phyloP scores from a whole-genome alignment of 176 grass and related monocot genomes.

The Alopecurus myosuroides region DNA sequence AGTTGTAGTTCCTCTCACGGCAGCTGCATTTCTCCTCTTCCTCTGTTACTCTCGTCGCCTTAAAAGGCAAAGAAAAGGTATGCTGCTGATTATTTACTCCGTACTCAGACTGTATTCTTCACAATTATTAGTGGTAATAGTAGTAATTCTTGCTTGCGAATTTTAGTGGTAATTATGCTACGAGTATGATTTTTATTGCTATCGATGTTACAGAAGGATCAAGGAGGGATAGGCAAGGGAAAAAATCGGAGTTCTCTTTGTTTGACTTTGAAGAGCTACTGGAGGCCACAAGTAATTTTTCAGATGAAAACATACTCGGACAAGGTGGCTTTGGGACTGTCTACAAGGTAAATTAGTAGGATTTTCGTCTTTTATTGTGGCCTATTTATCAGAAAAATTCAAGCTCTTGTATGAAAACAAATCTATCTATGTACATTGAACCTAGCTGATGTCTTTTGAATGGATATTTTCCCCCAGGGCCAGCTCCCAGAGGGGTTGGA shows the following conservation, averaged over 20 bases:
- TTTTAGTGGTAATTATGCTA: background rate
- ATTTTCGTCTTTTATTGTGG: background rate
- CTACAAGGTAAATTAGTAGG: constrained; percentile 37
- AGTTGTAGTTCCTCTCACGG: background rate
- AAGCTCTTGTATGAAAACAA: background rate
- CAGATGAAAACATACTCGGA: constrained; percentile 35
- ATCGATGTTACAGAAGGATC: background rate
- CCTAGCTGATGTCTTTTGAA: background rate
- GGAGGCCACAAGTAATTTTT: constrained; percentile 34
- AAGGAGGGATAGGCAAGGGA: background rate
- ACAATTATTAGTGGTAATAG: no score
- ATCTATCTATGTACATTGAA: background rate
- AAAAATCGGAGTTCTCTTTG: constrained; percentile 29
- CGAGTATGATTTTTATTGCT: background rate
- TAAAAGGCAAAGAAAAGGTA: constrained; percentile 13
- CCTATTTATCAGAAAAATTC: background rate
- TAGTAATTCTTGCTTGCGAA: background rate
- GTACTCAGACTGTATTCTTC: background rate
- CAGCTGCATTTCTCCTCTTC: background rate
- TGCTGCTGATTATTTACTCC: background rate
- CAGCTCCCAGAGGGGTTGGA: background rate
- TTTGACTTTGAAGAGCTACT: constrained; percentile 21
- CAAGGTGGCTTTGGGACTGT: constrained; percentile 51
- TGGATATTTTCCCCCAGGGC: background rate
- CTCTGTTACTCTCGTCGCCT: background rate